Evolutionary conservation across 441 rosid genomes (phyloP).

Genomic region (Metrosideros polymorpha): DNA sequence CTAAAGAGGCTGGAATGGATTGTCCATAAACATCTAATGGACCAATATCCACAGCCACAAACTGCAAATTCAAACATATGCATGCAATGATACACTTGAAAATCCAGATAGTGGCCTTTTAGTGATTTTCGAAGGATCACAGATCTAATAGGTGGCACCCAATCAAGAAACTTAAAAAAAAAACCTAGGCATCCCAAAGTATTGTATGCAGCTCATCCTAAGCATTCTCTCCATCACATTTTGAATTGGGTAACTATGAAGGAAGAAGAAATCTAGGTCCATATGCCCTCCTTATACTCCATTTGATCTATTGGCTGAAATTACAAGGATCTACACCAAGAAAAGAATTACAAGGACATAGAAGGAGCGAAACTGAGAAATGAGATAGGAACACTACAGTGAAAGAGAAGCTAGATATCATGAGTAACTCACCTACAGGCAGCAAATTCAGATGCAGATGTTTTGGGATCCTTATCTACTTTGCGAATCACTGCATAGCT

Average conservation of each 20-base stretch:
- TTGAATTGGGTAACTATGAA: background rate
- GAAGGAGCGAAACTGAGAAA: background rate
- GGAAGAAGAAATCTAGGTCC: background rate
- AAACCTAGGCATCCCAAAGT: background rate
- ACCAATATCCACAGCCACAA: background rate
- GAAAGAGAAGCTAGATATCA: background rate
- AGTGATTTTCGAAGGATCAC: background rate
- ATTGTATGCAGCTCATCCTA: background rate
- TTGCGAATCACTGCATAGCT: slow-evolving; percentile 67
- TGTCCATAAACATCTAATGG: background rate
- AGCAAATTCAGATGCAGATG: slow-evolving; percentile 33
- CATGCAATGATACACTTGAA: background rate
- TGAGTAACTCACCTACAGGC: slow-evolving; percentile 35
- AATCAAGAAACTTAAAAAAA: background rate
- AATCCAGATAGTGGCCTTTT: background rate
- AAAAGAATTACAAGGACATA: background rate
- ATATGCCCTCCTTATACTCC: background rate
- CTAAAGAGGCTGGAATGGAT: background rate
- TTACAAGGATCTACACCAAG: background rate
- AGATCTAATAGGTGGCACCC: background rate
- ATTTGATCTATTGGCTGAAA: background rate
- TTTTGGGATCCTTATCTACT: slow-evolving; percentile 37
- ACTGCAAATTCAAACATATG: background rate
- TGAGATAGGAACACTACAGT: background rate
- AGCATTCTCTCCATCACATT: background rate